These are phyloP conservation scores for Hygrocybe punicea DNA, from an alignment of 768 basidiomycete genomes.

Conservation along the genomic window DNA sequence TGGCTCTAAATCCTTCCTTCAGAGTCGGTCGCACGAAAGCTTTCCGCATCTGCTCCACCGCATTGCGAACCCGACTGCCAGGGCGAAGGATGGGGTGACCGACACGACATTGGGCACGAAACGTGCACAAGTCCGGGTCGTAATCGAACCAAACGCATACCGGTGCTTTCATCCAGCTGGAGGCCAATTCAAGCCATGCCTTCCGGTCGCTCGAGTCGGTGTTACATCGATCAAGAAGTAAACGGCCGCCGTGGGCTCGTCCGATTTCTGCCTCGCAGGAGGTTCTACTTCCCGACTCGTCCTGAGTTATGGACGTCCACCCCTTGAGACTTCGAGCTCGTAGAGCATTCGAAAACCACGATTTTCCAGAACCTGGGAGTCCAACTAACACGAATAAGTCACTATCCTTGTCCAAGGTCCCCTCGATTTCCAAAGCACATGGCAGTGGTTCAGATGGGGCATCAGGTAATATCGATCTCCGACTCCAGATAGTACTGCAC, in stretches of 20 bases:
- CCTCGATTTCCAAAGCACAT: slow-evolving; percentile 45
- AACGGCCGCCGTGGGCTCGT: slow-evolving; percentile 30
- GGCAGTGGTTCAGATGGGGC: slow-evolving; percentile 50
- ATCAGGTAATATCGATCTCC: slow-evolving; percentile 49
- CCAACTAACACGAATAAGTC: slow-evolving; percentile 58
- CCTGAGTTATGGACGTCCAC: slow-evolving; percentile 53
- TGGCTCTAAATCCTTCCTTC: slow-evolving; percentile 52
- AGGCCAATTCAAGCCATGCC: slow-evolving; percentile 48
- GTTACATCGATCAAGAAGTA: slow-evolving; percentile 59
- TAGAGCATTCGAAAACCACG: slow-evolving; percentile 50
- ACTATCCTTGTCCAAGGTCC: slow-evolving; percentile 30
- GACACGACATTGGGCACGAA: slow-evolving; percentile 52
- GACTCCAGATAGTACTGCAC: slow-evolving; percentile 58
- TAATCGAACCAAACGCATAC: slow-evolving; percentile 59
- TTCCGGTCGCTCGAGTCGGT: slow-evolving; percentile 46
- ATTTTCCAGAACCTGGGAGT: slow-evolving; percentile 60
- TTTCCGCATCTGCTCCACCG: slow-evolving; percentile 52
- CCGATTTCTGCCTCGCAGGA: slow-evolving; percentile 53
- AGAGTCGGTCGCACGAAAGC: slow-evolving; percentile 43
- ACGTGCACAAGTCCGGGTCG: slow-evolving; percentile 44
- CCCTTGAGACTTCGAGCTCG: slow-evolving; percentile 41
- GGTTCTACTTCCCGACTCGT: slow-evolving; percentile 50
- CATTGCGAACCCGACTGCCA: slow-evolving; percentile 51
- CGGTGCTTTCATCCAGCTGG: slow-evolving; percentile 44
- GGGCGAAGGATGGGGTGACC: slow-evolving; percentile 61